Base-by-base conservation (phyloP, 2,329 filamentous ascomycete genomes). In the Sporothrix inflata region DNA sequence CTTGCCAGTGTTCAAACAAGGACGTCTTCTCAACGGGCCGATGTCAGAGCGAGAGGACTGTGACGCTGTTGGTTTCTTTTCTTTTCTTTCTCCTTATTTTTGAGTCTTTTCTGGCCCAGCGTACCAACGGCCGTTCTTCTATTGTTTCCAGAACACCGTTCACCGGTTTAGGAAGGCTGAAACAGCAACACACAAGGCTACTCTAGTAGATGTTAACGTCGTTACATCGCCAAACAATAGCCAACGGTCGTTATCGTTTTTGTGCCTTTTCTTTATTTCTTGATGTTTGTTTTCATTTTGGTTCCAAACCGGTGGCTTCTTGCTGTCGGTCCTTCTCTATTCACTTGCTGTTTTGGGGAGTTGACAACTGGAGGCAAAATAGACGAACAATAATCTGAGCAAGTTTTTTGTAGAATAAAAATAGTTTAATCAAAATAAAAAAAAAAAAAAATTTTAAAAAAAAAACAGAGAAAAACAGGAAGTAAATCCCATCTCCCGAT, bases 191-290 rank as follows among this genome's bases (percentile, higher is more conserved):
- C 27, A 8, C 4, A 51, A 7, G 30, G 30, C 30, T 42, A 42
- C 40, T 9, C 40, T 42, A 14, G 47, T 21, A 2, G 47, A 49
- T 40, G 27, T 63, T 24, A 63, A 63, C n/a, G n/a, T 63, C n/a
- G 57, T 63, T 63, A 63, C 57, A 63, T 63, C 34, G 57, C 57
- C 57, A 42, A 63, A 42, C n/a, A 61, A 24, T 45, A 42, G n/a
- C 40, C 38, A 45, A 16, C 8, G 38, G 11, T 27, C 60, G 34
- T 65, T 45, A 21, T 40, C 21, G 38, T 27, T 24, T 21, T 19
- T 6, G 11, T 16, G 38, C 34, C n/a, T 65, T 45, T 45, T 27
- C 7, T 4, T 27, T 45, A 4, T 12, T 40, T 11, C 11, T 21
- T 40, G 5, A 40, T 4, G 6, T 65, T 5, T 45, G 2, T 27